Evolutionary conservation across 345 rosid genomes (phyloP).

Genomic region (Bruguiera parviflora): DNA sequence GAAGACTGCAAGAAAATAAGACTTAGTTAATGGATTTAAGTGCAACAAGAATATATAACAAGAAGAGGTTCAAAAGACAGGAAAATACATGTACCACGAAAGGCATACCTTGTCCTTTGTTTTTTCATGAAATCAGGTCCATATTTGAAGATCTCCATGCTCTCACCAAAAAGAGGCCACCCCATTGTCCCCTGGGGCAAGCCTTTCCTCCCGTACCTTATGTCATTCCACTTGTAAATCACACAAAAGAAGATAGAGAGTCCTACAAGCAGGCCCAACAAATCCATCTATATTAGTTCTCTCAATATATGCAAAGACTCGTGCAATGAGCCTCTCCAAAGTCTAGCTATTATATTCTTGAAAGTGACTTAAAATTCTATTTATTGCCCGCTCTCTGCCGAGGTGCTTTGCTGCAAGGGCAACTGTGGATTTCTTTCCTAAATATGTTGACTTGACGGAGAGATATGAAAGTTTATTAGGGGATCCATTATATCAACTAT

Average conservation of each 20-base stretch:
- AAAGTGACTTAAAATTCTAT: too few relatives aligned
- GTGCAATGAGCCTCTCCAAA: too few relatives aligned
- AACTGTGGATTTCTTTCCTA: too few relatives aligned
- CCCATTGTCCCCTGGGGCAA: constrained; percentile 29
- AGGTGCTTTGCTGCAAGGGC: too few relatives aligned
- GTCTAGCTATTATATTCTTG: too few relatives aligned
- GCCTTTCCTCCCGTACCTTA: constrained; percentile 19
- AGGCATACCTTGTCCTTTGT: constrained; percentile 8
- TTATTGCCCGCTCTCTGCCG: too few relatives aligned
- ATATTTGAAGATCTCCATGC: constrained; percentile 9
- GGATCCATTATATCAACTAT: too few relatives aligned
- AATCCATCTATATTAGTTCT: too few relatives aligned
- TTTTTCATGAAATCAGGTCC: constrained; percentile 23
- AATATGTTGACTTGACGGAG: too few relatives aligned
- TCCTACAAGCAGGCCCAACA: constrained; percentile 5
- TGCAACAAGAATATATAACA: neutral
- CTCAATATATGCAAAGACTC: too few relatives aligned
- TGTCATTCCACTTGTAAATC: constrained; percentile 18
- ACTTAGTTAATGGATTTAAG: too few relatives aligned
- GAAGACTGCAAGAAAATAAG: neutral
- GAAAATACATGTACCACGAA: neutral
- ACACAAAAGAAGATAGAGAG: constrained; percentile 5
- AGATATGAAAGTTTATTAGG: too few relatives aligned
- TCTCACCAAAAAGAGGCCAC: constrained; percentile 24
- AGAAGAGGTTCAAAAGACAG: neutral